phyloP scores from a whole-genome alignment of 441 rosid genomes.

The Pelargonium australe region DNA sequence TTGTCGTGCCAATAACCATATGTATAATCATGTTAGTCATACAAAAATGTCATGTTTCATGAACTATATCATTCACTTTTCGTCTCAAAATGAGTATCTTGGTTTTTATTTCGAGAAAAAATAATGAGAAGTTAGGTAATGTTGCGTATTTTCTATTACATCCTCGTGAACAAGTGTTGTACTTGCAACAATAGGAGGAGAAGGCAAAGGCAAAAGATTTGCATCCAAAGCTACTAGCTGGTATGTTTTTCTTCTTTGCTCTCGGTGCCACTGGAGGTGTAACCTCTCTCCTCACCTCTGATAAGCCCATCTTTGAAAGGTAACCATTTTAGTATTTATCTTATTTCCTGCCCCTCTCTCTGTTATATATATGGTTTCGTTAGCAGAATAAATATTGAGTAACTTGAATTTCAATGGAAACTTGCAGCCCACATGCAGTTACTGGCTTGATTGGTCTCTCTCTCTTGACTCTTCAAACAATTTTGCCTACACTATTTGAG shows the following conservation, averaged over 20 bases:
- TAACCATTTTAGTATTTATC: conserved; percentile 4
- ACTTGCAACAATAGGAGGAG: conserved; percentile 46
- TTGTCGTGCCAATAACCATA: no score
- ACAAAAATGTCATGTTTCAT: no score
- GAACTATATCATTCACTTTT: no score
- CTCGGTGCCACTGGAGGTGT: conserved; percentile 95
- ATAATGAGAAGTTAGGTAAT: no score
- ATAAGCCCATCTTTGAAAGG: conserved; percentile 78
- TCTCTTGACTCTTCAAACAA: conserved; percentile 62
- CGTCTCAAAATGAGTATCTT: no score
- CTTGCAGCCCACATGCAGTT: conserved; percentile 83
- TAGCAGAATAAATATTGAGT: no score
- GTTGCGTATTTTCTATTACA: no score
- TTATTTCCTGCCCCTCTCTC: no score
- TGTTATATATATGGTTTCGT: background rate
- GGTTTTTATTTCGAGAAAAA: no score
- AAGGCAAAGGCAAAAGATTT: conserved; percentile 82
- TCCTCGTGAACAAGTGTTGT: background rate
- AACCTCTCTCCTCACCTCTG: conserved; percentile 74
- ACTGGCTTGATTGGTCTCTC: conserved; percentile 70
- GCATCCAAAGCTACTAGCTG: conserved; percentile 87
- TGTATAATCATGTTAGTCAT: no score
- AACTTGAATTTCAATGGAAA: background rate
- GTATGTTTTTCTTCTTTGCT: conserved; percentile 87
- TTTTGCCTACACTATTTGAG: conserved; percentile 70